These are phyloP conservation scores for Magnolia sinica DNA, from an alignment of 164 flowering plant species.

Conservation along the genomic window DNA sequence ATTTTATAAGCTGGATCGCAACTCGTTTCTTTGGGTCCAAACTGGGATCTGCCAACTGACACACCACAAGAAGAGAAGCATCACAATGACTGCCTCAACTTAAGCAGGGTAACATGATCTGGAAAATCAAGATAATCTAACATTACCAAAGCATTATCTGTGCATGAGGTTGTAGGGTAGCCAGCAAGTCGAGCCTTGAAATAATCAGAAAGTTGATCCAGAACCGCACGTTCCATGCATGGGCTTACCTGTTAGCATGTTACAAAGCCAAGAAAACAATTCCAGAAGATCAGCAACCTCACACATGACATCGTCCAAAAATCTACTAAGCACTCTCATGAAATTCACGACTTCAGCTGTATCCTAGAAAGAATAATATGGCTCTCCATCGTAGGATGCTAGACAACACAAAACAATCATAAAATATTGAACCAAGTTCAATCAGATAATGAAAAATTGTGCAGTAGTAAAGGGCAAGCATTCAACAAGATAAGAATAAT, in stretches of 20 bases:
- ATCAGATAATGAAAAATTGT: no score
- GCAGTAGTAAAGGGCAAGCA: no score
- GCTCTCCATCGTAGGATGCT: background rate
- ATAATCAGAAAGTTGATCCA: constrained; percentile 81
- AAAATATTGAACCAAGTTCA: no score
- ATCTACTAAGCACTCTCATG: background rate
- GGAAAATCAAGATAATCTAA: background rate
- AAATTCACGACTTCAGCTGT: background rate
- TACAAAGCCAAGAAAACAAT: background rate
- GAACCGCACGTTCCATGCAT: constrained; percentile 89
- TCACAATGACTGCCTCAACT: constrained; percentile 5
- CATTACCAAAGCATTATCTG: constrained; percentile 77
- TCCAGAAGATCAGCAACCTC: background rate
- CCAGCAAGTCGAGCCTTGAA: constrained; percentile 63
- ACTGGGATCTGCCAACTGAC: constrained; percentile 61
- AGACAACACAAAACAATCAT: no score
- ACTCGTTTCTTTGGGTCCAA: constrained; percentile 79
- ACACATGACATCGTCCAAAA: background rate
- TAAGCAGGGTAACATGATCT: background rate
- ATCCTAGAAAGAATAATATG: background rate
- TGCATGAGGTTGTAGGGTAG: constrained; percentile 73
- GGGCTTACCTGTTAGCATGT: constrained; percentile 65
- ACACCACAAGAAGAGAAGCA: constrained; percentile 8
- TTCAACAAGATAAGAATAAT: no score
- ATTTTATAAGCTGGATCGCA: constrained; percentile 81